These are phyloP conservation scores for Hypoxylon intermedium DNA, from an alignment of 495 filamentous ascomycete species.

Conservation along the genomic window DNA sequence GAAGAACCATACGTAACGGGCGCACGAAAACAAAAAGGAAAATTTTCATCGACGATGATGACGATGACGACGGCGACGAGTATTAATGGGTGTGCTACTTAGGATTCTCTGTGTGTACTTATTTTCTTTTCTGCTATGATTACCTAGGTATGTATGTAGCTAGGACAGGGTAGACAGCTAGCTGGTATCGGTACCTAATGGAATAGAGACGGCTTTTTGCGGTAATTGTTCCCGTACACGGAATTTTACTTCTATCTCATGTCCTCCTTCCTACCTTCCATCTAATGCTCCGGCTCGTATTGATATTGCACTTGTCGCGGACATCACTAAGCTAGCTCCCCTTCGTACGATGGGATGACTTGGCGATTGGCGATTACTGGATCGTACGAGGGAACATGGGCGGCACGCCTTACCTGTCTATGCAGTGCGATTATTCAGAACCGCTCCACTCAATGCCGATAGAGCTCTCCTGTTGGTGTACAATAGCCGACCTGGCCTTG, in stretches of 20 bases:
- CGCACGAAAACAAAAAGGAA: conserved; percentile 10
- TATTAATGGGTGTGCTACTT: conserved; percentile 15
- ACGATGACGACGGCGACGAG: conserved; percentile 35
- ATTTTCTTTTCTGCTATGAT: background rate
- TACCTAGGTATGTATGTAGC: too few relatives aligned
- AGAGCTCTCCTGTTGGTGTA: background rate
- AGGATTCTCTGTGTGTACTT: too few relatives aligned
- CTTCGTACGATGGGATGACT: too few relatives aligned
- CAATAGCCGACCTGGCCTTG: background rate
- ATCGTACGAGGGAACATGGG: background rate
- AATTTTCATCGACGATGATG: conserved; percentile 15
- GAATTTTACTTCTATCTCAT: too few relatives aligned
- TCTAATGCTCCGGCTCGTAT: too few relatives aligned
- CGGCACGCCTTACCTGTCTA: conserved; percentile 8
- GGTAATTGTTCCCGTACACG: too few relatives aligned
- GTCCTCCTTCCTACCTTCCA: too few relatives aligned
- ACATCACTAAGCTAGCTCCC: too few relatives aligned
- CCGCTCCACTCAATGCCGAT: background rate
- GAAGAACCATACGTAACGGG: background rate
- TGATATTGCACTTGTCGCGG: too few relatives aligned
- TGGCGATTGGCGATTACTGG: too few relatives aligned
- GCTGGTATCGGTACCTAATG: background rate
- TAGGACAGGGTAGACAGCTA: background rate
- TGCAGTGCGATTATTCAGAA: conserved; percentile 37
- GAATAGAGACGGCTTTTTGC: background rate